Percentiles rank a stretch among this genome's conserved stretches.
These are phyloP conservation scores for Xylaria sp. DNA, from an alignment of 2,329 filamentous ascomycete species.

Conservation along the genomic window DNA sequence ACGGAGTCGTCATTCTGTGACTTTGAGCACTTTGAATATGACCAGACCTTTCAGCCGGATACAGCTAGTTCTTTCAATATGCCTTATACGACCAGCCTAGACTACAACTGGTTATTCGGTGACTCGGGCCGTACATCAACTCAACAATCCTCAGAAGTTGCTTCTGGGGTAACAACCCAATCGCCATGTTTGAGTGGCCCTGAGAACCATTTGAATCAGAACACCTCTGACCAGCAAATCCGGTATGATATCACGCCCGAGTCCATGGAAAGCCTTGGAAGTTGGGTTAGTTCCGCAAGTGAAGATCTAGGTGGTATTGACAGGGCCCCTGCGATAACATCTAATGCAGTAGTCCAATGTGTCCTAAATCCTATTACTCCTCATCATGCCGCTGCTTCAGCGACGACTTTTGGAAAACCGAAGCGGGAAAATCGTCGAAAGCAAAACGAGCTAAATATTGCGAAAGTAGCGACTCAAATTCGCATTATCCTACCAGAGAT, in stretches of 20 bases:
- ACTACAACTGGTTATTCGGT: constrained; percentile 73
- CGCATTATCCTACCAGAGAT: constrained; percentile 10
- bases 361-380: background rate
- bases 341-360: background rate
- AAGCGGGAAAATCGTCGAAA: background rate
- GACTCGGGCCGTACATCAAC: constrained; percentile 50
- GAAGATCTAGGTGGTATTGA: background rate
- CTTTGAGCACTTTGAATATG: constrained; percentile 51
- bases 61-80: constrained; percentile 74
- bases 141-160: constrained; percentile 13
- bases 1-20: constrained; percentile 18
- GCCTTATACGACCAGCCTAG: constrained; percentile 70
- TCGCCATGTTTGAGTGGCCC: background rate
- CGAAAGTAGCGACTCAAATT: background rate
- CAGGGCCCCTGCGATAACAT: too few relatives aligned
- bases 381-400: background rate
- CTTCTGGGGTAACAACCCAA: background rate
- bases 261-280: constrained; percentile 18
- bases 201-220: background rate
- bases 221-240: background rate
- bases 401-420: background rate
- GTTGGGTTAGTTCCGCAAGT: constrained; percentile 9
- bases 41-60: constrained; percentile 69
- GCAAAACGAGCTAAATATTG: background rate
- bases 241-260: constrained; percentile 19